Percentiles rank a stretch among this genome's conserved stretches.
Conservation (phyloP, 2,329 filamentous ascomycete genomes). For the Teratosphaeria zuluensis region DNA sequence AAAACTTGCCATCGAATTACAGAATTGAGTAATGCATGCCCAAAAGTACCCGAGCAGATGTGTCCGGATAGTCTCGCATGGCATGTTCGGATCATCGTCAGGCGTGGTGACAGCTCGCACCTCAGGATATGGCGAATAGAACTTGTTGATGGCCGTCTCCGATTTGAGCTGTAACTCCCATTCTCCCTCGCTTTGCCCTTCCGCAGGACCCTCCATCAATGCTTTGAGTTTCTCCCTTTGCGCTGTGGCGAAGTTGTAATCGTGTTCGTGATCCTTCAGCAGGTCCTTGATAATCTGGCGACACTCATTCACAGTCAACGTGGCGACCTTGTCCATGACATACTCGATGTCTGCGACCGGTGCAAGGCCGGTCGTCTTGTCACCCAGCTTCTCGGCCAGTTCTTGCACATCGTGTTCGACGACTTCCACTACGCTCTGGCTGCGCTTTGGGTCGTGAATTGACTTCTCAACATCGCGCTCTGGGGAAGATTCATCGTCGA, state of each 20-base stretch:
- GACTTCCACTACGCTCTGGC: neutral
- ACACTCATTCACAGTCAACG: neutral
- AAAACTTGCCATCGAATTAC: neutral
- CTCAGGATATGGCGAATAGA: slow-evolving; percentile 3
- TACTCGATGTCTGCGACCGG: neutral
- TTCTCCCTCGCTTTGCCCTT: slow-evolving; percentile 42
- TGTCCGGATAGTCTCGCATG: slow-evolving; percentile 2
- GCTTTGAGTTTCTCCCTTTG: slow-evolving; percentile 2
- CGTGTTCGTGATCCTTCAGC: slow-evolving; percentile 1
- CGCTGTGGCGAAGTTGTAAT: neutral
- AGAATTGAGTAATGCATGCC: slow-evolving; percentile 1
- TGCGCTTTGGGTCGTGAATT: neutral
- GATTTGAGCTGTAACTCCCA: slow-evolving; percentile 77
- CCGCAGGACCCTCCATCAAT: slow-evolving; percentile 1
- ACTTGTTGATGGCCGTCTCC: slow-evolving; percentile 6
- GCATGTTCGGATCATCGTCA: neutral
- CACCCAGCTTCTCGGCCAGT: slow-evolving; percentile 1
- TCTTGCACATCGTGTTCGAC: neutral
- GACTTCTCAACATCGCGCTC: neutral
- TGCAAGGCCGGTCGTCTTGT: neutral
- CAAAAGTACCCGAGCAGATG: slow-evolving; percentile 1
- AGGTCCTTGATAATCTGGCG: neutral
- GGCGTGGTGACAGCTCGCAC: neutral
- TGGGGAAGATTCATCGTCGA: neutral
- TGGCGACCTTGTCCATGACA: slow-evolving; percentile 1